These are phyloP conservation scores for Alternaria infectoria DNA, from an alignment of 2,329 filamentous ascomycete species.

Conservation along the genomic window DNA sequence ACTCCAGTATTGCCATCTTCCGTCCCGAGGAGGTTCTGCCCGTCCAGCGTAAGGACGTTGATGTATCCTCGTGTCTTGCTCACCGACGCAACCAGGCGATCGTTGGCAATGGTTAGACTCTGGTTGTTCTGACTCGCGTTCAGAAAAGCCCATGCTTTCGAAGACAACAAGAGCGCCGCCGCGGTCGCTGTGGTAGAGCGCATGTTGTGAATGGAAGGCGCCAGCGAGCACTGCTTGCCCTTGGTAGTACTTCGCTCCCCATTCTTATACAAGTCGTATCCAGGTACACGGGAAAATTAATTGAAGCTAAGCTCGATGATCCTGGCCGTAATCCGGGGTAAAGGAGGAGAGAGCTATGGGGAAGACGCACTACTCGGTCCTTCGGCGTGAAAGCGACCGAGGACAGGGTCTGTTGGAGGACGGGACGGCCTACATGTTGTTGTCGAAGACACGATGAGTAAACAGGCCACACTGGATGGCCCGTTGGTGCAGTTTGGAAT, in stretches of 20 bases:
- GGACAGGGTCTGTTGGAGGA: background rate
- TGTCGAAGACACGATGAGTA: background rate
- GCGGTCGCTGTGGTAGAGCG: conserved; percentile 9
- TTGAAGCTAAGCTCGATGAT: conserved; percentile 10
- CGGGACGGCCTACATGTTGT: background rate
- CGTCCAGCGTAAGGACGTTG: conserved; percentile 53
- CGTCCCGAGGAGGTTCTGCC: conserved; percentile 41
- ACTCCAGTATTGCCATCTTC: conserved; percentile 42
- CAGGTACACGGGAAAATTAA: conserved; percentile 28
- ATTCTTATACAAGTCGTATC: conserved; percentile 10
- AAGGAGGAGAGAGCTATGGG: conserved; percentile 18
- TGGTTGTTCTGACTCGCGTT: conserved; percentile 24
- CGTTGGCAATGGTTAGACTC: conserved; percentile 52
- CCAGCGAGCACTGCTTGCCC: background rate
- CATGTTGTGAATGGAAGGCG: conserved; percentile 13
- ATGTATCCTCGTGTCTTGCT: conserved; percentile 54
- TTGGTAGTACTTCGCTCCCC: conserved; percentile 2
- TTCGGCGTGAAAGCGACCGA: conserved; percentile 27
- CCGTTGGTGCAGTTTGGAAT: background rate
- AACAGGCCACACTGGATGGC: background rate
- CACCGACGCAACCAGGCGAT: conserved; percentile 53
- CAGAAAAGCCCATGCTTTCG: conserved; percentile 20
- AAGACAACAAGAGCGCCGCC: conserved; percentile 16
- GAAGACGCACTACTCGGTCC: conserved; percentile 12
- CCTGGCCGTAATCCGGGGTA: conserved; percentile 21